Evolutionary conservation across 345 rosid genomes (phyloP).

Genomic region (Gossypium rotundifolium): DNA sequence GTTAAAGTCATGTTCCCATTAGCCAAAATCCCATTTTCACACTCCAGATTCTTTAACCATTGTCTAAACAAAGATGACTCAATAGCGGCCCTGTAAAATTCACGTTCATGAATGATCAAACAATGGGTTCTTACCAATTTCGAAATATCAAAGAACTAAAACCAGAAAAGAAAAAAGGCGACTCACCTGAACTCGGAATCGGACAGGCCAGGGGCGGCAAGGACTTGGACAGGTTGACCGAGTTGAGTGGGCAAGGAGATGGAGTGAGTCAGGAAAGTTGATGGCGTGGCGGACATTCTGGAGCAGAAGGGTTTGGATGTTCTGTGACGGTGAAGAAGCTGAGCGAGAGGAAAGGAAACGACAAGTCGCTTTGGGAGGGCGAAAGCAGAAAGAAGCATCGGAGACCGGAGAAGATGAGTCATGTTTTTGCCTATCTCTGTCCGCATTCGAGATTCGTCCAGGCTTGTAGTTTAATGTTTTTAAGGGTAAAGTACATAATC

Average conservation of each 20-base stretch:
- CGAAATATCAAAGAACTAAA: neutral
- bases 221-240: conserved; percentile 46
- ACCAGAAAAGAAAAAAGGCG: neutral
- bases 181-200: conserved; percentile 62
- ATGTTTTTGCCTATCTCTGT: neutral
- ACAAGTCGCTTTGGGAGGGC: conserved; percentile 21
- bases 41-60: conserved; percentile 77
- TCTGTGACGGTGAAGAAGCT: conserved; percentile 14
- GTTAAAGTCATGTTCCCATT: conserved; percentile 44
- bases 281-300: conserved; percentile 36
- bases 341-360: conserved; percentile 12
- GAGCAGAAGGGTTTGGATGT: conserved; percentile 12
- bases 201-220: conserved; percentile 60
- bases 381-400: conserved; percentile 9
- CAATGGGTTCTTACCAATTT: neutral
- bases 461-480: neutral
- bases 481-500: neutral
- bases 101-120: neutral
- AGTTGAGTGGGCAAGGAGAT: conserved; percentile 50
- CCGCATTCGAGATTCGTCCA: neutral
- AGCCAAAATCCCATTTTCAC: conserved; percentile 67
- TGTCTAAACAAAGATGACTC: conserved; percentile 72
- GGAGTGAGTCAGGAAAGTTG: conserved; percentile 31
- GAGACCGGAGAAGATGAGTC: neutral
- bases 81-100: conserved; percentile 48